Conservation (phyloP, 306 rosid genomes). For the Glycine tomentella region DNA sequence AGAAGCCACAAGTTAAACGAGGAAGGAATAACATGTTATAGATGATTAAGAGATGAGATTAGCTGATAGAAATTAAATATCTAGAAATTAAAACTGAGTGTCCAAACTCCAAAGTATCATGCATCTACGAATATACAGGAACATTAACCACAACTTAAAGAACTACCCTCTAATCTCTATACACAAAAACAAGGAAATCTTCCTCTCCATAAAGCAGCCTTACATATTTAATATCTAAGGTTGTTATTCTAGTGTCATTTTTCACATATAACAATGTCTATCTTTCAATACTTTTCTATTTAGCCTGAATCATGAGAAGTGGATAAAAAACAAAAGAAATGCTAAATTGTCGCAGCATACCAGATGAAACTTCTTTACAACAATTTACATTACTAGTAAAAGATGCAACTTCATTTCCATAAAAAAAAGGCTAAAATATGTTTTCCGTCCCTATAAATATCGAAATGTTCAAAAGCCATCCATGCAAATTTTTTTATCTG, state of each 20-base stretch:
- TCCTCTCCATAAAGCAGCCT: constrained; percentile 16
- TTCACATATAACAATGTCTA: background rate
- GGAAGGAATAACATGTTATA: constrained; percentile 11
- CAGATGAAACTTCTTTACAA: background rate
- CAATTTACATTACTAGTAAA: background rate
- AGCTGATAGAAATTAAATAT: constrained; percentile 10
- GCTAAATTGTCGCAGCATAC: constrained; percentile 2
- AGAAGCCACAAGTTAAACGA: constrained; percentile 9
- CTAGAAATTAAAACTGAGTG: background rate
- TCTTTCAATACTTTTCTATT: constrained; percentile 2
- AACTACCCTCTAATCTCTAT: constrained; percentile 15
- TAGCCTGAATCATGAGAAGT: background rate
- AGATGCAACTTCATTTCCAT: background rate
- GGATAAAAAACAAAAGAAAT: constrained; percentile 8
- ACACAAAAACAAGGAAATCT: background rate
- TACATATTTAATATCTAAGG: background rate
- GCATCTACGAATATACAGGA: constrained; percentile 24
- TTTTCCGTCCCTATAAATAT: too few species aligned
- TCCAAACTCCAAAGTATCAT: background rate
- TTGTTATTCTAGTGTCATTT: constrained; percentile 19
- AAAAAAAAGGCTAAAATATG: too few species aligned
- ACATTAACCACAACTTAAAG: constrained; percentile 10
- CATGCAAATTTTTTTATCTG: too few species aligned
- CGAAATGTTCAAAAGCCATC: too few species aligned
- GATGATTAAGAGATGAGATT: background rate